Conservation (phyloP, 129 eudicot species). For the Helianthus tuberosus region DNA sequence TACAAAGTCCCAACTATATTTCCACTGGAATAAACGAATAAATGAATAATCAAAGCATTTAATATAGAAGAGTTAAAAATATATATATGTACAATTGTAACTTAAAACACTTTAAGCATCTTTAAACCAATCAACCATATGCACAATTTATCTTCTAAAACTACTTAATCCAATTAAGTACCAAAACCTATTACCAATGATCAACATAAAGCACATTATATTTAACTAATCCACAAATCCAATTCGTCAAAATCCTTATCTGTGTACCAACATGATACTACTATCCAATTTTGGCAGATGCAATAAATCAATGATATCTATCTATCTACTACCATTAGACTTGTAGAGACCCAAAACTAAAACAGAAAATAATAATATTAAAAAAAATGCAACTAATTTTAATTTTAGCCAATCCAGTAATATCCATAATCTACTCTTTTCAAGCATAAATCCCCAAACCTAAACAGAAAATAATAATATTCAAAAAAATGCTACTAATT, state of each 20-base stretch:
- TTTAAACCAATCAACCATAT: neutral
- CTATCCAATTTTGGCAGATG: constrained; percentile 4
- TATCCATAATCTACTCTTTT: constrained; percentile 6
- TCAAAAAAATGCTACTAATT: too few species aligned
- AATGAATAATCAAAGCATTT: constrained; percentile 6
- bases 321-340: too few species aligned
- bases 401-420: neutral
- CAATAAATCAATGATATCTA: neutral
- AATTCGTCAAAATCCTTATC: neutral
- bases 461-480: too few species aligned
- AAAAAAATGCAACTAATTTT: constrained; percentile 6
- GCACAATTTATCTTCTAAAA: neutral
- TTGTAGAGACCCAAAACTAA: too few species aligned
- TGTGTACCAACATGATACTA: constrained; percentile 3
- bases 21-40: constrained; percentile 20
- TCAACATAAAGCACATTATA: neutral
- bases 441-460: constrained; percentile 9
- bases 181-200: neutral
- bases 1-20: constrained; percentile 3
- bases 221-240: neutral
- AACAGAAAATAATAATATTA: too few species aligned
- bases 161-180: neutral
- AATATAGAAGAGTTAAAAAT: neutral
- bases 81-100: neutral
- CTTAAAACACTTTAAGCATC: neutral